Evolutionary conservation across 208 protist species (phyloP), one percentile per base, ranked within the genome.

Genomic region (Wallacemonas sp.): DNA sequence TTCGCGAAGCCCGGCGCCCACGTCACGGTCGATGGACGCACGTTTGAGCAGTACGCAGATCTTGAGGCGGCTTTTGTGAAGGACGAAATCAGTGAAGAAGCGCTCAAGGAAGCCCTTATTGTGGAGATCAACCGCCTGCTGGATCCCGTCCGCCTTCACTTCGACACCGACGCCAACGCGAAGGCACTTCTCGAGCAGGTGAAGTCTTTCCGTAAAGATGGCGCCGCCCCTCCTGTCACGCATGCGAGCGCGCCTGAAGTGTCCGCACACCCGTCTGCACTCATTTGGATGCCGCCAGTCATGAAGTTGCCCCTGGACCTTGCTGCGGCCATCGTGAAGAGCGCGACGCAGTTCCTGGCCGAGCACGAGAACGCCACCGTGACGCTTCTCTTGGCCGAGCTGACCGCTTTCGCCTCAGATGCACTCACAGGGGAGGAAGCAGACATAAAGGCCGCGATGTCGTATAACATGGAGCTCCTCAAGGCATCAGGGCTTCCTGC

Each of bases 81-180:
- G 2, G 82, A 73, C 33, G 19, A 41, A 36, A 65, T 98, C 33
- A 72, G 64, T n/a, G 91, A 96, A 53, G 82, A 65, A 26, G 74
- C 79, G 26, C 72, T 98, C 22, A 98, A 98, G 79, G 66, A 70
- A 58, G 74, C 66, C 17, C 79, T 99, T 24, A 80, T 91, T 36
- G 42, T 45, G 2, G 79, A 80, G 24, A 75, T 99, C 47, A 99
- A 99, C 76, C 24, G 5, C 6, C 73, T 98, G 8, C 77, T 99
- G 4, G 86, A 97, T 26, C 98, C 98, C 27, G 97, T 99, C 11
- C 83, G 97, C 21, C 67, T 91, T 24, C 97, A 99, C 79, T 99
- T 99, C 45, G 59, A 66, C 0, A 76, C 79, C 33, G 80, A 98
- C 73, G 53, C 74, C 1, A 68, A 89, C 41, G 98, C 97, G 17